phyloP scores from a whole-genome alignment of 805 yeast genomes.

The Hanseniaspora thailandica region DNA sequence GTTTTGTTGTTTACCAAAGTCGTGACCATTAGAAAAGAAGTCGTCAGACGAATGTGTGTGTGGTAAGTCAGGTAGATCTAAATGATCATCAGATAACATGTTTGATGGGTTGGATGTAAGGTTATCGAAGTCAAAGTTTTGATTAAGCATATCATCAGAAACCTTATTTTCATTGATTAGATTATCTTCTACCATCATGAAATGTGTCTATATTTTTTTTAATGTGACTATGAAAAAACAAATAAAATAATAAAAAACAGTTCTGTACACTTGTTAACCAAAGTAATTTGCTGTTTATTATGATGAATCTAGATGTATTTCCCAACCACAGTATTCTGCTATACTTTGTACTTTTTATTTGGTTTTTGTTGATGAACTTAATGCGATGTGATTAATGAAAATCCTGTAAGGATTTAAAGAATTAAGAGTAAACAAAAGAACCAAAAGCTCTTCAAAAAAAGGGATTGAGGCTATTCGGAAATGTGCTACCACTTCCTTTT shows the following conservation, averaged over 20 bases:
- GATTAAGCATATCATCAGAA: neutral
- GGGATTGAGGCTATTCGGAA: neutral
- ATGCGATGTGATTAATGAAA: no score
- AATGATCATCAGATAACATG: neutral
- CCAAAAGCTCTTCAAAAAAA: no score
- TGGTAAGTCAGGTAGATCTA: neutral
- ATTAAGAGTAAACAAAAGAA: neutral
- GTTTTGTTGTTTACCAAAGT: neutral
- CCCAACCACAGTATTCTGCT: no score
- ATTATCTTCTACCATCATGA: neutral
- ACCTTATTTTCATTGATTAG: neutral
- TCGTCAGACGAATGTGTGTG: neutral
- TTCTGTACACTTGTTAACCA: no score
- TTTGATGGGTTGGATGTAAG: neutral
- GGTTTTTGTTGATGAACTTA: no score
- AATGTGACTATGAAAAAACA: no score
- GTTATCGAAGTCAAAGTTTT: neutral
- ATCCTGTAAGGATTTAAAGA: neutral
- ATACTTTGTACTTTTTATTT: no score
- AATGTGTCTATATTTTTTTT: no score
- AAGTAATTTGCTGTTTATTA: no score
- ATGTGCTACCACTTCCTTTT: neutral
- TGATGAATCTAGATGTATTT: no score
- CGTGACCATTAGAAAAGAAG: neutral
- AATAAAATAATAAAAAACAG: no score